Evolutionary conservation across 495 filamentous ascomycete genomes (phyloP).

Genomic region (Glutinoglossum americanum): DNA sequence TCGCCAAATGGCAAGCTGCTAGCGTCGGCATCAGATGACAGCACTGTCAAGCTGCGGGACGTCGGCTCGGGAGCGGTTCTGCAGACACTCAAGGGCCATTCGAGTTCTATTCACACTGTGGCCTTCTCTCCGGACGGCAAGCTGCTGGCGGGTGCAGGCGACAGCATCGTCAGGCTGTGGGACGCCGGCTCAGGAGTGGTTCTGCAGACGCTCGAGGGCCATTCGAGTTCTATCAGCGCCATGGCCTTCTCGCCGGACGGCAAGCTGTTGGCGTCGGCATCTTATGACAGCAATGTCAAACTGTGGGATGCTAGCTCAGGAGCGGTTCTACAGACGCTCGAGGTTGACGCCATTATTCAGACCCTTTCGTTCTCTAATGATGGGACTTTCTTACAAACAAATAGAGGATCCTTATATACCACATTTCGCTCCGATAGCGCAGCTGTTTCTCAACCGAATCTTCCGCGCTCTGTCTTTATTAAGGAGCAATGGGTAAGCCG

Average conservation of each 20-base stretch:
- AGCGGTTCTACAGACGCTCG: neutral
- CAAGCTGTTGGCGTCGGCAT: neutral
- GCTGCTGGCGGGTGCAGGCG: conserved; percentile 34
- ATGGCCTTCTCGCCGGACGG: no score
- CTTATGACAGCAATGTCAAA: neutral
- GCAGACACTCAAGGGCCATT: conserved; percentile 35
- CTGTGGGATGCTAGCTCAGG: neutral
- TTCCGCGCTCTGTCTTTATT: neutral
- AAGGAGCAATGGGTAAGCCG: conserved; percentile 2
- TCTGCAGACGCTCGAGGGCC: no score
- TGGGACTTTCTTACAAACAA: neutral
- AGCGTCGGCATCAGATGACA: conserved; percentile 7
- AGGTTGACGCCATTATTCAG: neutral
- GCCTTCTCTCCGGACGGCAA: conserved; percentile 82
- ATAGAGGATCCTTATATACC: neutral
- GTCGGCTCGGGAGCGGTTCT: conserved; percentile 8
- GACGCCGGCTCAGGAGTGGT: no score
- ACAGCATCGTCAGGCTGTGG: no score
- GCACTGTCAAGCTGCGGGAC: conserved; percentile 13
- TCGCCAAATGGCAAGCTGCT: conserved; percentile 5
- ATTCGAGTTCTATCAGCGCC: no score
- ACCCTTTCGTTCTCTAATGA: neutral
- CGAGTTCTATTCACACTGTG: conserved; percentile 73
- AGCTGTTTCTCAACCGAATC: neutral
- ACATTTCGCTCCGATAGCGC: neutral